Base-by-base conservation (phyloP, 2,329 filamentous ascomycete species). In the Reticulascus tulasneorum region DNA sequence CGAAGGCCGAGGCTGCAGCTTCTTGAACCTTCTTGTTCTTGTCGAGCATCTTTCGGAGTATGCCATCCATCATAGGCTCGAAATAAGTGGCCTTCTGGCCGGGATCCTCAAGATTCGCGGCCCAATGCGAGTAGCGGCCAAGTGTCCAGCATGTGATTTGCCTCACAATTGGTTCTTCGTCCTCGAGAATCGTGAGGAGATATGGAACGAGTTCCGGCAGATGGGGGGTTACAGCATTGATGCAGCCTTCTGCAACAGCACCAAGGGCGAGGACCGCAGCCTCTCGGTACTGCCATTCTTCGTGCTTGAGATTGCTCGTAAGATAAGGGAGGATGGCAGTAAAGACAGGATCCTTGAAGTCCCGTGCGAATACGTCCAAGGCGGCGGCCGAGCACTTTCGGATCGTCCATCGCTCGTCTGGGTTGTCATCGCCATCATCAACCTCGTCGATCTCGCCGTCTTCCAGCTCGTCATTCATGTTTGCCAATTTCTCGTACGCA, bases 121-220 rank as follows among this genome's bases (percentile, higher is more conserved):
- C 91, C 93, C 93, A 98, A 28, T 82, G 73, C 6, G 93, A 95
- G 62, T 96, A 98, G 29, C 93, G 79, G 13, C 90, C 90, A 16
- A 98, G 75, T 6, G 93, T 94, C 93, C 93, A 98, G 63, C 93
- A 98, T 17, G 91, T 97, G 48, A 98, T 98, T 56, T 95, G 88
- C 44, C 93, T 78, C 23, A 98, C 91, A 11, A 97, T 84, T 11
- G 93, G 88, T 60, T 96, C 89, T 2, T 75, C 56, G 54, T 98
- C 93, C 38, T 84, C 78, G 23, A 98, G 73, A 1, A 96, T 75
- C 7, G 84, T 84, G 48, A 97, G 84, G 30, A 98, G 76, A 58
- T 94, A 98, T 2, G 88, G 86, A 3, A 97, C 81, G 25, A 98
- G 73, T 55, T 95, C 84, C 3, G 88, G 89, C 20, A 98, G 76